Conservation (phyloP, 805 yeast genomes). For the Candida chilensis region DNA sequence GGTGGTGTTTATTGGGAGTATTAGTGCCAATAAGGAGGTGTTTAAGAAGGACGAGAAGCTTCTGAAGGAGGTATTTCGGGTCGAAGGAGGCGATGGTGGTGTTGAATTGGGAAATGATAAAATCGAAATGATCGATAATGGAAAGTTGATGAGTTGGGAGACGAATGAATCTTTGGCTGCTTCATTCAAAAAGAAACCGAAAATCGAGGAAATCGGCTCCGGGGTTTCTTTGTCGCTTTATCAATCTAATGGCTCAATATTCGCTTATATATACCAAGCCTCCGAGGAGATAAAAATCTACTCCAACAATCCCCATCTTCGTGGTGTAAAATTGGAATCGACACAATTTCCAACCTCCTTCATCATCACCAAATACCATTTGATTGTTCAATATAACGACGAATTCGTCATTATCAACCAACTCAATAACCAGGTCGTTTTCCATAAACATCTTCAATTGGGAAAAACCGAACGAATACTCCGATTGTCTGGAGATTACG, state of each 20-base stretch:
- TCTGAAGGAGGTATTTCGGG: conserved; percentile 21
- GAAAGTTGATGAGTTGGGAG: background rate
- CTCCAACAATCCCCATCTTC: no score
- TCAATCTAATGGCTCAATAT: no score
- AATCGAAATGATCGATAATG: background rate
- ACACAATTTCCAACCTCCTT: no score
- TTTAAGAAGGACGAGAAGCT: conserved; percentile 29
- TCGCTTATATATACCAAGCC: no score
- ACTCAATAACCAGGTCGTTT: conserved; percentile 37
- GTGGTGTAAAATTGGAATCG: no score
- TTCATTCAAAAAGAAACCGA: conserved; percentile 16
- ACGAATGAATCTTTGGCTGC: conserved; percentile 24
- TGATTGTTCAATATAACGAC: conserved; percentile 33
- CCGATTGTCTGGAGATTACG: conserved; percentile 40
- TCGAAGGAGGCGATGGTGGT: conserved; percentile 2
- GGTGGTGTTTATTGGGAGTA: conserved; percentile 31
- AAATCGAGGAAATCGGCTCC: conserved; percentile 19
- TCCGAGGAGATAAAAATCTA: no score
- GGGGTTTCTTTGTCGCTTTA: no score
- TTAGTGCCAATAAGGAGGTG: conserved; percentile 35
- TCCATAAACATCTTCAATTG: conserved; percentile 27
- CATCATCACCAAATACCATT: conserved; percentile 47
- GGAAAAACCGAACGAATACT: no score
- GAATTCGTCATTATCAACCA: conserved; percentile 37
- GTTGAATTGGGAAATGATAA: background rate